These are phyloP conservation scores for Xylariaceae sp. DNA, from an alignment of 2,329 filamentous ascomycete genomes.

Conservation along the genomic window DNA sequence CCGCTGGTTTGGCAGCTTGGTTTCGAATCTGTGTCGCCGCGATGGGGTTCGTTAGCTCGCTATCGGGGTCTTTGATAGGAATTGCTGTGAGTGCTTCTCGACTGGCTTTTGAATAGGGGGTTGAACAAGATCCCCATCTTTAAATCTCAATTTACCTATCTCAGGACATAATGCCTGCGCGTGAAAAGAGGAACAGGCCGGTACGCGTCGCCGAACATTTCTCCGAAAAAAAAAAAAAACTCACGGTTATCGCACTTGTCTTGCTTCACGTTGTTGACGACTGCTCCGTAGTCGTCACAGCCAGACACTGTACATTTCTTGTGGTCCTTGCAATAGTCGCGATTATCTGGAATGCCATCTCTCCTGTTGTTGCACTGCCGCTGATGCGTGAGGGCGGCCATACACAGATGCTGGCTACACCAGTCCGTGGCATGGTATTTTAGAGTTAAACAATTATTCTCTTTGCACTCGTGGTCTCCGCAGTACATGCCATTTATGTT, in stretches of 20 bases:
- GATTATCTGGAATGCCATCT: conserved; percentile 24
- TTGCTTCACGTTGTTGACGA: conserved; percentile 11
- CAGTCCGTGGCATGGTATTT: conserved; percentile 17
- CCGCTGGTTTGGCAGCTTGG: conserved; percentile 21
- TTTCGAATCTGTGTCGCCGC: conserved; percentile 13
- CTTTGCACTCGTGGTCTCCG: conserved; percentile 33
- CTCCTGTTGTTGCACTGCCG: conserved; percentile 27
- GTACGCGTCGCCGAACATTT: too few relatives aligned
- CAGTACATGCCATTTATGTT: conserved; percentile 32
- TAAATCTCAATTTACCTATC: too few relatives aligned
- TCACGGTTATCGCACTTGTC: conserved; percentile 31
- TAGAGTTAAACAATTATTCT: conserved; percentile 15
- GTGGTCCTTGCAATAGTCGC: conserved; percentile 30
- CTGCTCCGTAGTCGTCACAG: conserved; percentile 20
- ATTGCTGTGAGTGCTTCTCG: too few relatives aligned
- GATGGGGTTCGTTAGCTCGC: not conserved
- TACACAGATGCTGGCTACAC: conserved; percentile 33
- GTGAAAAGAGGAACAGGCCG: not conserved
- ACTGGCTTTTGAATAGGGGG: too few relatives aligned
- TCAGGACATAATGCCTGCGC: too few relatives aligned
- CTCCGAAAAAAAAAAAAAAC: conserved; percentile 9
- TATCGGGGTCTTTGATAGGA: too few relatives aligned
- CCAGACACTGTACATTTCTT: conserved; percentile 20
- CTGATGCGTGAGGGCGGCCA: conserved; percentile 19
- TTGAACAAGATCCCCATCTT: too few relatives aligned